Conservation (phyloP, 192 early-diverging fungal species). For the Dimargaris xerosporica region DNA sequence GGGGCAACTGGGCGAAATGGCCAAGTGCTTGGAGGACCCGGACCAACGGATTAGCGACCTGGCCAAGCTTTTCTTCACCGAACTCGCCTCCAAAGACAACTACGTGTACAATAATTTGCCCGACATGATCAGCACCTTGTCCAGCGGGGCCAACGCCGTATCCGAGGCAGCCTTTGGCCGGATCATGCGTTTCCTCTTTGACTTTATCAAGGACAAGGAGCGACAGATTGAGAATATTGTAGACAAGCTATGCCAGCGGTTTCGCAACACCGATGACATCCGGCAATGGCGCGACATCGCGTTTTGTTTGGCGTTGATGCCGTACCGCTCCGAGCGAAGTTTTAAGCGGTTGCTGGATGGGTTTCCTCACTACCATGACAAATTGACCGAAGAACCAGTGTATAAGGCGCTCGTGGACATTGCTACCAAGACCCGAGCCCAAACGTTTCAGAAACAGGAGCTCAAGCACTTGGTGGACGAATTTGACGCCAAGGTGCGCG, state of each 20-base stretch:
- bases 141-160: constrained; percentile 43
- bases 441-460: constrained; percentile 48
- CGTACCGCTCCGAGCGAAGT: constrained; percentile 74
- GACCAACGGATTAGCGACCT: constrained; percentile 82
- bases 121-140: constrained; percentile 92
- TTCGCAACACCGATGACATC: constrained; percentile 57
- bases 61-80: constrained; percentile 90
- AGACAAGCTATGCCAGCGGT: constrained; percentile 92
- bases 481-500: constrained; percentile 62
- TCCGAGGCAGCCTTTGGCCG: constrained; percentile 68
- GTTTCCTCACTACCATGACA: constrained; percentile 78
- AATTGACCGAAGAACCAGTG: constrained; percentile 69
- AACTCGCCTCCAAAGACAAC: constrained; percentile 91
- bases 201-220: constrained; percentile 83
- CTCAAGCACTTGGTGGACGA: constrained; percentile 70
- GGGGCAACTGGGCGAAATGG: constrained; percentile 96
- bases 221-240: constrained; percentile 87
- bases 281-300: constrained; percentile 88
- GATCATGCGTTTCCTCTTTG: constrained; percentile 93
- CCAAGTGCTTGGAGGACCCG: constrained; percentile 83
- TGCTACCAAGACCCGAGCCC: constrained; percentile 49
- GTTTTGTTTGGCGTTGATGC: constrained; percentile 77
- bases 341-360: constrained; percentile 73
- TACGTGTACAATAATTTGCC: constrained; percentile 98
- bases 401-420: constrained; percentile 81